Conservation (phyloP, 177 flowering plant species). For the Vitis hybrid region DNA sequence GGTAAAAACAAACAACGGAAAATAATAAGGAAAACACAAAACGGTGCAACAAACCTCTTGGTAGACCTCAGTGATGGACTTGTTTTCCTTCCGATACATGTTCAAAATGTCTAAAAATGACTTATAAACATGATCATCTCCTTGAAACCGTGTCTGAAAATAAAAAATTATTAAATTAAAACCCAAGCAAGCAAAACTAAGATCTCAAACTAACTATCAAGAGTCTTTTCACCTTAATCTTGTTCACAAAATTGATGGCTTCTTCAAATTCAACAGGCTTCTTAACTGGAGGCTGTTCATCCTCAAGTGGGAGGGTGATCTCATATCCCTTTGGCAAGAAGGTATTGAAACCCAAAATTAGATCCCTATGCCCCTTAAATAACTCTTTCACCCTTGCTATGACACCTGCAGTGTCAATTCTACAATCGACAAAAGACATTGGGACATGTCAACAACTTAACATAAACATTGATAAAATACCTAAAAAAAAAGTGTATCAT, state of each 20-base stretch:
- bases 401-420: conserved; percentile 78
- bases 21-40: not conserved
- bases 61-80: conserved; percentile 68
- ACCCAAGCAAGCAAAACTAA: not conserved
- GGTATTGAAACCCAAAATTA: conserved; percentile 85
- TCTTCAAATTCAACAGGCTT: conserved; percentile 86
- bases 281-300: conserved; percentile 53
- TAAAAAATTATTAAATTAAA: not conserved
- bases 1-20: not conserved
- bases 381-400: conserved; percentile 75
- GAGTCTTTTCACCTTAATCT: conserved; percentile 59
- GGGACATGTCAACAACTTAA: not conserved
- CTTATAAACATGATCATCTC: conserved; percentile 75
- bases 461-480: not conserved
- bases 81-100: conserved; percentile 78
- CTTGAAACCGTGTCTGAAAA: conserved; percentile 74
- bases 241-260: conserved; percentile 81
- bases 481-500: not conserved
- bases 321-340: conserved; percentile 89
- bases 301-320: conserved; percentile 65
- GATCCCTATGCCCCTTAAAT: conserved; percentile 65
- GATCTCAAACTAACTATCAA: conserved; percentile 1
- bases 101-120: conserved; percentile 79
- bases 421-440: conserved; percentile 25
- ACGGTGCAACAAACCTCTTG: conserved; percentile 48